These are phyloP conservation scores for Lactarius sp. DNA, from an alignment of 768 basidiomycete genomes.

Conservation along the genomic window DNA sequence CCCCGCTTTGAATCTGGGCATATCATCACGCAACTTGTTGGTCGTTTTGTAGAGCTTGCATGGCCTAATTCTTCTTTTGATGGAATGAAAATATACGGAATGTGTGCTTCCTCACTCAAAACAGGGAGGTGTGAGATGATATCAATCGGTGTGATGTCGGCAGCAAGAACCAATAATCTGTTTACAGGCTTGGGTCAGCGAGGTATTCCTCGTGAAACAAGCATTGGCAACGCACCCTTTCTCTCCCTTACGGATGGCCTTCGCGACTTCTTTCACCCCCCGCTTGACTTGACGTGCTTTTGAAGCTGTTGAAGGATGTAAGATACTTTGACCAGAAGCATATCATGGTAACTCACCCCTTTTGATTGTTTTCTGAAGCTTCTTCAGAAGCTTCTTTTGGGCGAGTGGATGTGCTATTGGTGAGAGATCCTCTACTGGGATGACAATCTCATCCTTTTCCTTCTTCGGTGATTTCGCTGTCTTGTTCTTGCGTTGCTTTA, in stretches of 20 bases:
- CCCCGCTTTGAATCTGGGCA: slow-evolving; percentile 79
- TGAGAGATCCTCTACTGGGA: slow-evolving; percentile 77
- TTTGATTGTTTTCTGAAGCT: slow-evolving; percentile 91
- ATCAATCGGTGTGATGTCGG: slow-evolving; percentile 97
- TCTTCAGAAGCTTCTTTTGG: slow-evolving; percentile 89
- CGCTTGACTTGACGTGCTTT: slow-evolving; percentile 94
- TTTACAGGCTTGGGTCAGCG: not conserved
- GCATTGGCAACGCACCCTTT: slow-evolving; percentile 62
- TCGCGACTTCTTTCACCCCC: slow-evolving; percentile 98
- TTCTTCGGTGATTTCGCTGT: slow-evolving; percentile 30
- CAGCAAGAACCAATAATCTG: slow-evolving; percentile 88
- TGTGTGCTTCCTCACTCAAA: slow-evolving; percentile 87
- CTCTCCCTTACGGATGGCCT: slow-evolving; percentile 95
- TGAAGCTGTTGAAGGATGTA: slow-evolving; percentile 53
- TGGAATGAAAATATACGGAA: slow-evolving; percentile 85
- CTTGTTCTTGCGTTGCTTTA: slow-evolving; percentile 10
- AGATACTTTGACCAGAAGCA: not conserved
- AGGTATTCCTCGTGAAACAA: not conserved
- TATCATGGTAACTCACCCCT: slow-evolving; percentile 49
- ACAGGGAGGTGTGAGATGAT: slow-evolving; percentile 97
- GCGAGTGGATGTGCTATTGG: slow-evolving; percentile 95
- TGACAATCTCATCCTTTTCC: slow-evolving; percentile 57
- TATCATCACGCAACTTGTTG: slow-evolving; percentile 96
- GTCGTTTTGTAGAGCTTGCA: slow-evolving; percentile 94
- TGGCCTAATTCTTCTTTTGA: slow-evolving; percentile 96